Evolutionary conservation across 345 rosid genomes (phyloP).

Genomic region (Cardiospermum halicacabum): DNA sequence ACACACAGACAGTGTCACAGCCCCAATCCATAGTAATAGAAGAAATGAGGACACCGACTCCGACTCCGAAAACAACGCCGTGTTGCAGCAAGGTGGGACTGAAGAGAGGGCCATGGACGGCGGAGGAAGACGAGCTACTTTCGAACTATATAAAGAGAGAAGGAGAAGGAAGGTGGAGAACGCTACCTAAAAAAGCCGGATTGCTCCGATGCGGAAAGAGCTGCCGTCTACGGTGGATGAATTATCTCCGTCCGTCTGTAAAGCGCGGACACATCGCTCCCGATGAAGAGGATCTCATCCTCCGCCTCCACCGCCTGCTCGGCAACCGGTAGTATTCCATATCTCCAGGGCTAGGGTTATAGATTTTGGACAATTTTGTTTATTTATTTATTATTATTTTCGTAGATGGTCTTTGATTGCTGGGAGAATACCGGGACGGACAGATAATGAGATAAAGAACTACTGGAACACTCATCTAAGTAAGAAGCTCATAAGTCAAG

Average conservation of each 20-base stretch:
- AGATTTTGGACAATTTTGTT: too few relatives aligned
- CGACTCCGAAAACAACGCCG: conserved; percentile 25
- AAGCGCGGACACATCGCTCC: conserved; percentile 60
- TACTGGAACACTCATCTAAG: conserved; percentile 73
- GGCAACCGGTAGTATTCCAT: conserved; percentile 41
- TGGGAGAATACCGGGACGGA: conserved; percentile 62
- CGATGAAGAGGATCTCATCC: conserved; percentile 67
- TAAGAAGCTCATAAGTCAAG: conserved; percentile 58
- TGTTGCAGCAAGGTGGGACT: conserved; percentile 56
- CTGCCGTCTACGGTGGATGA: conserved; percentile 74
- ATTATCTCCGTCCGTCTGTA: conserved; percentile 56
- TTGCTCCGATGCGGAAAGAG: conserved; percentile 67
- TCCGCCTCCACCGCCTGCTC: conserved; percentile 57
- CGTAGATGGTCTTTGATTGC: conserved; percentile 67
- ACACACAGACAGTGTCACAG: too few relatives aligned
- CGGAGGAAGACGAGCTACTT: conserved; percentile 53
- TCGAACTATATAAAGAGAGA: conserved; percentile 44
- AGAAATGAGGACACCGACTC: neutral
- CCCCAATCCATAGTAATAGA: too few relatives aligned
- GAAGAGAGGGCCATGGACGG: conserved; percentile 64
- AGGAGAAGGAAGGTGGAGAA: conserved; percentile 61
- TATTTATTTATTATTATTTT: too few relatives aligned
- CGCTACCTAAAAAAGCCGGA: conserved; percentile 53
- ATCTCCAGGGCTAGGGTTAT: too few relatives aligned
- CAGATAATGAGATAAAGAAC: conserved; percentile 67